These are phyloP conservation scores for Artemisia argyi DNA, from an alignment of 129 eudicot species.

Conservation along the genomic window DNA sequence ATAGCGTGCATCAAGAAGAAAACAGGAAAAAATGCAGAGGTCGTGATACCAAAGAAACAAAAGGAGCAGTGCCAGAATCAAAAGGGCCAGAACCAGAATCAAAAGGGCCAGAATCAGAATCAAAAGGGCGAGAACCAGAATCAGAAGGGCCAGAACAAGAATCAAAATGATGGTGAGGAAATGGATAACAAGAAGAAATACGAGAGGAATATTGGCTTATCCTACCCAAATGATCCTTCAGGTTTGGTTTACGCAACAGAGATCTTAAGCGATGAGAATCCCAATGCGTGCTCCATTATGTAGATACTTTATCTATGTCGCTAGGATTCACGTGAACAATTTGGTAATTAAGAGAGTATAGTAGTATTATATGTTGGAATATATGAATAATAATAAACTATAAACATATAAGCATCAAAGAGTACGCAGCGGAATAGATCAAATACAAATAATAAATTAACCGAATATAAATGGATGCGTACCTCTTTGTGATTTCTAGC, in stretches of 20 bases:
- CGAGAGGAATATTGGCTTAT: background rate
- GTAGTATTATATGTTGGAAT: no score
- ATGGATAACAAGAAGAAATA: conserved; percentile 7
- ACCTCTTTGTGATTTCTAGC: no score
- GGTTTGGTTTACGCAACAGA: conserved; percentile 55
- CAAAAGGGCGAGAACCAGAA: background rate
- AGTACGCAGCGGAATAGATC: no score
- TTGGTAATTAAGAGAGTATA: no score
- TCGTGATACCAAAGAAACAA: conserved; percentile 29
- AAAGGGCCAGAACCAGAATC: background rate
- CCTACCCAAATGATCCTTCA: conserved; percentile 22
- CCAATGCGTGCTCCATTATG: conserved; percentile 64
- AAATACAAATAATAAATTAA: no score
- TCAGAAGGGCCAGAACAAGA: conserved; percentile 8
- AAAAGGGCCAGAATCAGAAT: no score
- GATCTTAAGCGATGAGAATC: conserved; percentile 80
- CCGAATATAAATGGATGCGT: no score
- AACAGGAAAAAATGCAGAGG: conserved; percentile 51
- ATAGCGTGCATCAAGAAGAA: conserved; percentile 44
- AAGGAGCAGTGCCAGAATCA: conserved; percentile 17
- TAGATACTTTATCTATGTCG: conserved; percentile 17
- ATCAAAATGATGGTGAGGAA: conserved; percentile 24
- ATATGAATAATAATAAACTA: no score
- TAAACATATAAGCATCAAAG: no score
- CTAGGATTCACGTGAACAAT: background rate